Conservation (phyloP, 345 rosid species). For the Heritiera fomes region DNA sequence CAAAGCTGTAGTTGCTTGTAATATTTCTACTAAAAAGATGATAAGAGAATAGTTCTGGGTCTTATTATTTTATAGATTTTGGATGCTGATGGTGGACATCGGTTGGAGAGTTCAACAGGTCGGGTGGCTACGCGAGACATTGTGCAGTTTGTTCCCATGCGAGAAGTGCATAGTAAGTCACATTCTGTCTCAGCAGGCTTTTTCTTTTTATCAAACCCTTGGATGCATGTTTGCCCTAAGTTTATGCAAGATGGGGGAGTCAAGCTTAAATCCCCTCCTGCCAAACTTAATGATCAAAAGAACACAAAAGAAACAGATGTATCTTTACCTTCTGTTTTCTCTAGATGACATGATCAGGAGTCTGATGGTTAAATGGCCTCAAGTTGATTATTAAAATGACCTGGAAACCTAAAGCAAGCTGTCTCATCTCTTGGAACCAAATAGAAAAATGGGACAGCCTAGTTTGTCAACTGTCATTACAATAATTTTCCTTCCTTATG, state of each 20-base stretch:
- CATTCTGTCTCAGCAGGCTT: not conserved
- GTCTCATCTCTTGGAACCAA: not conserved
- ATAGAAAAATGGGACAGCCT: not conserved
- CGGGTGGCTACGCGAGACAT: conserved; percentile 83
- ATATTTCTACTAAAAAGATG: not conserved
- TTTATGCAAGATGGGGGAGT: not conserved
- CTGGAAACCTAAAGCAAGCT: not conserved
- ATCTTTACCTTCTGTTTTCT: not conserved
- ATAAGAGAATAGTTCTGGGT: not conserved
- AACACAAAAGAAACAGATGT: no score
- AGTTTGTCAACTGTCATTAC: not conserved
- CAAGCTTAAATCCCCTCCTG: not conserved
- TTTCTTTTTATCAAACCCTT: not conserved
- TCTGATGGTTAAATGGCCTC: not conserved
- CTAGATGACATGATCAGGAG: not conserved
- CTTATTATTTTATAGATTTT: conserved; percentile 47
- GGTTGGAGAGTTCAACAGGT: conserved; percentile 75
- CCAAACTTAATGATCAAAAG: not conserved
- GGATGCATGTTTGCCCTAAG: not conserved
- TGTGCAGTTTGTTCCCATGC: conserved; percentile 86
- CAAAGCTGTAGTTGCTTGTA: not conserved
- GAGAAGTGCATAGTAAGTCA: conserved; percentile 68
- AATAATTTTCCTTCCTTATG: no score
- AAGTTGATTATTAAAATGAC: not conserved
- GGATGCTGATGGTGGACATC: conserved; percentile 75